Conservation (phyloP, 345 rosid genomes). For the Heritiera fomes region DNA sequence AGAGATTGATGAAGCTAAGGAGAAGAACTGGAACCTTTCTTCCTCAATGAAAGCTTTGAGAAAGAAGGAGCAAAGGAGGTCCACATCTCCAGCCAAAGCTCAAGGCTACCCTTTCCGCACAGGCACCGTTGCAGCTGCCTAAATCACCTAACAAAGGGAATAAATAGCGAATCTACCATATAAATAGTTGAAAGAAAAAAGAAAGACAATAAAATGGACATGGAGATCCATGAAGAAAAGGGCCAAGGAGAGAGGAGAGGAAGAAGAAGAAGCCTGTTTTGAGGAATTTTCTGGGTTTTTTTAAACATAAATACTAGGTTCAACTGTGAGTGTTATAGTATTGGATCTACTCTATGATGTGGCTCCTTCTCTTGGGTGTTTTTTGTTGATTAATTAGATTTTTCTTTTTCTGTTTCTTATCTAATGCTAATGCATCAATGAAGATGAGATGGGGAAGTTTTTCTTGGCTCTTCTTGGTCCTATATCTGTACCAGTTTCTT, state of each 20-base stretch:
- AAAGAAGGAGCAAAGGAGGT: constrained; percentile 43
- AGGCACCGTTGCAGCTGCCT: constrained; percentile 56
- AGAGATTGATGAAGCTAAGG: constrained; percentile 63
- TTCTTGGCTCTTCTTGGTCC: neutral
- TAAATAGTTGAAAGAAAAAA: neutral
- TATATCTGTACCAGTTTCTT: neutral
- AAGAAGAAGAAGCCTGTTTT: constrained; percentile 14
- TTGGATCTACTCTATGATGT: constrained; percentile 18
- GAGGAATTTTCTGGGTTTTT: neutral
- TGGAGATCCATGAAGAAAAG: constrained; percentile 18
- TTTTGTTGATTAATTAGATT: neutral
- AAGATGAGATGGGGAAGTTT: neutral
- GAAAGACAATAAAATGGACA: neutral
- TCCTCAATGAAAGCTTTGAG: constrained; percentile 66
- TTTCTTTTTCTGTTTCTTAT: neutral
- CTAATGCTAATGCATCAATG: neutral
- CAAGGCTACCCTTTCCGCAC: constrained; percentile 37
- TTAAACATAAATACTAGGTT: neutral
- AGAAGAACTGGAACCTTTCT: constrained; percentile 57
- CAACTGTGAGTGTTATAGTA: constrained; percentile 20
- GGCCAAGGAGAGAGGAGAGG: constrained; percentile 27
- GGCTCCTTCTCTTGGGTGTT: constrained; percentile 3
- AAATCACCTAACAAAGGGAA: neutral
- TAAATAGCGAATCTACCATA: neutral
- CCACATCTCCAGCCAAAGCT: constrained; percentile 38